Evolutionary conservation across 257 asterid species (phyloP).

Genomic region (Solanum tarijense): DNA sequence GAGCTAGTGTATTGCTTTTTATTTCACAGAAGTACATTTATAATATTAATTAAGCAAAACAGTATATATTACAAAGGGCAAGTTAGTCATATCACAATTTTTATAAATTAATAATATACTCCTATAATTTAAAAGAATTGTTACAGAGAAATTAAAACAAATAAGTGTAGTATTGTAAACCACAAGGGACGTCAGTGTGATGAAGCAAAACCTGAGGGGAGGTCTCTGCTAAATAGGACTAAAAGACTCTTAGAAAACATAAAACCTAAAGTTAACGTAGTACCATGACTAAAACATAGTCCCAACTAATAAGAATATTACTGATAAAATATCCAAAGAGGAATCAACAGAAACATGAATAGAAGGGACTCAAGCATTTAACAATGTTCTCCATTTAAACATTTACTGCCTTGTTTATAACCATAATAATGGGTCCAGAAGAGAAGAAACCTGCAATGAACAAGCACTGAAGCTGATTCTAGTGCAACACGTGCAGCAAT

Average conservation of each 20-base stretch:
- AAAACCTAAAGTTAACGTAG: background rate
- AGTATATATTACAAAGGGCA: background rate
- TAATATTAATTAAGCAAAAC: background rate
- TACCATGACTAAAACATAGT: background rate
- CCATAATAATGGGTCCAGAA: background rate
- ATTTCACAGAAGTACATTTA: background rate
- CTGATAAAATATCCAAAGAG: background rate
- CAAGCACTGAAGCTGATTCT: slow-evolving; percentile 96
- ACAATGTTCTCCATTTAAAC: background rate
- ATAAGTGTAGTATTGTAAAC: background rate
- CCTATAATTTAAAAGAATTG: background rate
- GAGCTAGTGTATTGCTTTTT: background rate
- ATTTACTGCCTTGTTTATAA: background rate
- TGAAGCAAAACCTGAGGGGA: background rate
- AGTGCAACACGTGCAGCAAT: slow-evolving; percentile 96
- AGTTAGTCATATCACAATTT: background rate
- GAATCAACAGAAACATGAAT: background rate
- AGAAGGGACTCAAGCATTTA: background rate
- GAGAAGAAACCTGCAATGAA: slow-evolving; percentile 82
- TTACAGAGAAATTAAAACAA: background rate
- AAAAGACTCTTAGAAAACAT: background rate
- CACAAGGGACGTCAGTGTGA: background rate
- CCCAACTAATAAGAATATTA: background rate
- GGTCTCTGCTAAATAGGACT: background rate
- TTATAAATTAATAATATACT: background rate